Base-by-base conservation (phyloP, 2,329 filamentous ascomycete genomes). In the Sordariomycetes sp. region DNA sequence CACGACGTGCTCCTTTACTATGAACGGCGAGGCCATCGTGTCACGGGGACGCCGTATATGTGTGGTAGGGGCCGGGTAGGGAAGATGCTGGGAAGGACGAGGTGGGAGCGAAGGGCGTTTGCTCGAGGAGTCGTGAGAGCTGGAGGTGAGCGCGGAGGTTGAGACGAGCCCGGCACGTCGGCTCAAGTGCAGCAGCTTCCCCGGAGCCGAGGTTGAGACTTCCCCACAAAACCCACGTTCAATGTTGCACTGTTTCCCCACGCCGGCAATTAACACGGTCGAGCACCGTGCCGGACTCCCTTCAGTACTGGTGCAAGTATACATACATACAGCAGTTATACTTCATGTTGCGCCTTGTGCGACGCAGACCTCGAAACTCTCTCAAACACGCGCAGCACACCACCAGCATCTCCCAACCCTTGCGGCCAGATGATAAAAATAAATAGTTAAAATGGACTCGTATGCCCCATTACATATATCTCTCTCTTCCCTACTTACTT, bases 1-100 rank as follows among this genome's bases (percentile, higher is more conserved):
- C 63, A 95, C 71, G 51, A 79, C 76, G 74, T 96, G 91, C 22
- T 62, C 60, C 24, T 48, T 55, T 25, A 62, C 54, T 20, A 28
- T 53, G 51, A 61, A 62, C 14, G 50, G 25, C 2, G 43, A 59
- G 22, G 51, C 25, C 51, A 48, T 54, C 10, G 20, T 32, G 12
- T 35, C 28, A n/a, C 12, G 46, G n/a, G 7, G 16, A 22, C 7
- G 4, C 10, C 18, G 12, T 48, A 7, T 7, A 8, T 6, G 20
- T 24, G 46, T 3, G n/a, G 12, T 50, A 6, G 2, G 43, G n/a
- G 4, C 6, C 8, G 10, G 16, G 10, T 6, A 3, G 46, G n/a
- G 46, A 50, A 20, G n/a, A n/a, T 6, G 40, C 18, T n/a, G 18
- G 7, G 40, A 46, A n/a, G 7, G 40, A n/a, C 40, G 40, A 7